Base-by-base conservation (phyloP, 495 filamentous ascomycete genomes). In the Terfezia boudieri region DNA sequence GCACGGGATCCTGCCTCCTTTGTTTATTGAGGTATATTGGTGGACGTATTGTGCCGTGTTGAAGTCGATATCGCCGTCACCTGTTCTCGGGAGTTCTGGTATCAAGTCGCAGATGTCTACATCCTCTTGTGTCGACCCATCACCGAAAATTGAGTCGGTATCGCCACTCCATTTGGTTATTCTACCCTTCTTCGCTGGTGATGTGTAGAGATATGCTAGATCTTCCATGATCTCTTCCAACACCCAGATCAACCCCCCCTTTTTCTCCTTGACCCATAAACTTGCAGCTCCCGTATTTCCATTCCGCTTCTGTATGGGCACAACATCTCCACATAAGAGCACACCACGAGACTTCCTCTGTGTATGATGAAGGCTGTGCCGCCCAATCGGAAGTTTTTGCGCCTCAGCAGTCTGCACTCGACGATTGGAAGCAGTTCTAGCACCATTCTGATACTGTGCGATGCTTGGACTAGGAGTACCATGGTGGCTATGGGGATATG, bases 201-300 rank as follows among this genome's bases (percentile, higher is more conserved):
- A 54, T 20, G 56, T 49, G 38, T 65, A 57, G 9, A 98, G 60
- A 54, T 74, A 73, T 32, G 83, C 86, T 37, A 89, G 79, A 64
- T 98, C 87, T 70, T 98, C 90, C 53, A 85, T 85, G 53, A 98
- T 95, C 67, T 98, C 90, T 68, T 98, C 90, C 5, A 98, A 65
- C 14, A 98, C 90, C 90, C 90, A 98, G 53, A 98, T 95, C 51
- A 98, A 66, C 8, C 88, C 86, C 49, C 86, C 84, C 48, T 77
- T 76, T 65, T 98, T 98, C 67, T 98, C 90, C 71, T 95, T 96
- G 0, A 96, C 90, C 90, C 90, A 98, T 36, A 98, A 71, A 65
- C 86, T 95, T 37, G 90, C 90, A 37, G 88, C 83, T 1, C 92
- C 90, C 0, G 80, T 86, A 16, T 80, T 75, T 8, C 92, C 92